Base-by-base conservation (phyloP, 2,329 filamentous ascomycete genomes). In the Colletotrichum eremochloae region DNA sequence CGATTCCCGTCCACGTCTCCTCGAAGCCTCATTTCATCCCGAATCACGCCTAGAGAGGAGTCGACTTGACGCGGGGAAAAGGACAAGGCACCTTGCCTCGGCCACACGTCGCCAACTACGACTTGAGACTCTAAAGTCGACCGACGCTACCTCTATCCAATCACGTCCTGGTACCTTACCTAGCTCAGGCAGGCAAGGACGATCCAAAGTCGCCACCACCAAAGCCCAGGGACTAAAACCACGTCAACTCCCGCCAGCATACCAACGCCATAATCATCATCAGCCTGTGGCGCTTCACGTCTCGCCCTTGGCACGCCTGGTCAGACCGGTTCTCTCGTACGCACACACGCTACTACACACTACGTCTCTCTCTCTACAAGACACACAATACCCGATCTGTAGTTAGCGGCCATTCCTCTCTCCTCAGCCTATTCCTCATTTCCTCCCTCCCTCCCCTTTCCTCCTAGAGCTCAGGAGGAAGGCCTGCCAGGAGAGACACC, bases 131-230 rank as follows among this genome's bases (percentile, higher is more conserved):
- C 33, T 8, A 42, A 31, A 63, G 46, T 63, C n/a, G 61, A 33
- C 61, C 36, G 61, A 53, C 46, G 48, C 29, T 42, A n/a, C 46
- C 33, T 60, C 58, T 31, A 14, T 53, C 58, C 57, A 69, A 58
- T 60, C 57, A 56, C 57, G 38, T 18, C 24, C 14, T 29, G 52
- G 65, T 72, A 69, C 69, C 69, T 72, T 68, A 15, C 68, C 68
- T 68, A 58, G 46, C 58, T 56, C 42, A 58, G 56, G 18, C 38
- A 64, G 69, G 58, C 58, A 55, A 58, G 60, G 69, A 69, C 69
- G 69, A 69, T 72, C 69, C 58, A 69, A 64, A 63, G 65, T 72
- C 69, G 69, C 69, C 69, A 72, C 69, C 69, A 67, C 62, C 67
- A 67, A 64, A 46, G 57, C 57, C 57, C 61, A n/a, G 42, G 18